These are phyloP conservation scores for Blastobotrys petasosporus DNA, from an alignment of 1,139 yeast genomes.

Conservation along the genomic window DNA sequence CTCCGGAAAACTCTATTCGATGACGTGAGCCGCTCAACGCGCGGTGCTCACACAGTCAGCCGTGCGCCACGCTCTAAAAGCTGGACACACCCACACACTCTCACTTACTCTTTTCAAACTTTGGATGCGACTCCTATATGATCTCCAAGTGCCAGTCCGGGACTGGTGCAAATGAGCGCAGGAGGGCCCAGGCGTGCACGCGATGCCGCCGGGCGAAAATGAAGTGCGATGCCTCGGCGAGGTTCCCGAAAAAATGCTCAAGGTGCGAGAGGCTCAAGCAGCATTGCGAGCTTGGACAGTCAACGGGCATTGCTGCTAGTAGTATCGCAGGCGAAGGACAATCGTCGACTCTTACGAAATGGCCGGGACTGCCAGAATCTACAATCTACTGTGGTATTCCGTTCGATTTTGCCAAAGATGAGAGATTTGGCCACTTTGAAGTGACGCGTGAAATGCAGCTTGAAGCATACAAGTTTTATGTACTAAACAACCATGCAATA, in stretches of 20 bases:
- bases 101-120: too few species aligned
- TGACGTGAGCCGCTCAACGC: too few species aligned
- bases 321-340: not conserved
- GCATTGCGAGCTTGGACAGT: constrained; percentile 2
- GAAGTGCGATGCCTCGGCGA: constrained; percentile 8
- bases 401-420: constrained; percentile 3
- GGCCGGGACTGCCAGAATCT: not conserved
- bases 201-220: constrained; percentile 10
- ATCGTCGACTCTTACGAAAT: not conserved
- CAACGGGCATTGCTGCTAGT: not conserved
- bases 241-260: constrained; percentile 11
- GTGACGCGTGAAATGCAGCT: constrained; percentile 1
- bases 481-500: constrained; percentile 5
- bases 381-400: not conserved
- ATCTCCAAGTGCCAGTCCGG: constrained; percentile 1
- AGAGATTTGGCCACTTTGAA: not conserved
- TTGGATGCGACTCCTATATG: not conserved
- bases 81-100: too few species aligned
- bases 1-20: too few species aligned
- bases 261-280: constrained; percentile 8
- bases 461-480: constrained; percentile 6
- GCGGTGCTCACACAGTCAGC: too few species aligned
- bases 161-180: not conserved
- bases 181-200: constrained; percentile 9
- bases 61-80: too few species aligned